Evolutionary conservation across 306 rosid genomes (phyloP), one percentile per base, ranked within the genome.

Genomic region (Quercus rubra): DNA sequence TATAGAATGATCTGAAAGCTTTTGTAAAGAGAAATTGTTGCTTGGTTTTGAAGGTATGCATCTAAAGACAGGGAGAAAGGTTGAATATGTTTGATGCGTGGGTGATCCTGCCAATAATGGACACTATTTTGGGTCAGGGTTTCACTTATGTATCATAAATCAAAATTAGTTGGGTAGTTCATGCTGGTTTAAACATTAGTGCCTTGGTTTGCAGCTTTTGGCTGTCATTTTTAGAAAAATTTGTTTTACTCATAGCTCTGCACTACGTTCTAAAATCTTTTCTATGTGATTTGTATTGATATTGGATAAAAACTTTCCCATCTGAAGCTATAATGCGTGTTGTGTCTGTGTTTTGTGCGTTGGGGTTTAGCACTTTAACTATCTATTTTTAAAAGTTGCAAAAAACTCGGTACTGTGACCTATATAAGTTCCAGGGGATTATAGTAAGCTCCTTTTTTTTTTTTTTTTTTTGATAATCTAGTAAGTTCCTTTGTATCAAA

Each of bases 241-340:
- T 76, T 84, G 74, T 64, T 56, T 59, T 70, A 56, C 69, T 58
- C 80, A 43, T 38, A 33, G 75, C 70, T 73, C 61, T 67, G 7
- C 18, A 35, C 49, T 5, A 3, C 14, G 23, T 58, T 18, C 19
- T 41, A 62, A 75, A 63, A 5, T 70, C 31, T 80, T 73, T 57
- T 68, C 28, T 3, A 2, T n/a, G 64, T 35, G 62, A 70, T 79
- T 30, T 75, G 74, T 68, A 38, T 6, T n/a, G 67, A 63, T 79
- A 62, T 79, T 74, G 25, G 78, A 31, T 63, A 72, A 21, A 72
- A 76, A 66, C 17, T 41, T 77, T 58, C 74, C 27, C 33, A 11
- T 18, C 19, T 35, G 55, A 68, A 68, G 27, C 56, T 56, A n/a
- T 6, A 25, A 6, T 28, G 33, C 38, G 27, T 71, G 30, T 38